Evolutionary conservation across 768 basidiomycete genomes (phyloP).

Genomic region (Lanmaoa pseudosensibilis): DNA sequence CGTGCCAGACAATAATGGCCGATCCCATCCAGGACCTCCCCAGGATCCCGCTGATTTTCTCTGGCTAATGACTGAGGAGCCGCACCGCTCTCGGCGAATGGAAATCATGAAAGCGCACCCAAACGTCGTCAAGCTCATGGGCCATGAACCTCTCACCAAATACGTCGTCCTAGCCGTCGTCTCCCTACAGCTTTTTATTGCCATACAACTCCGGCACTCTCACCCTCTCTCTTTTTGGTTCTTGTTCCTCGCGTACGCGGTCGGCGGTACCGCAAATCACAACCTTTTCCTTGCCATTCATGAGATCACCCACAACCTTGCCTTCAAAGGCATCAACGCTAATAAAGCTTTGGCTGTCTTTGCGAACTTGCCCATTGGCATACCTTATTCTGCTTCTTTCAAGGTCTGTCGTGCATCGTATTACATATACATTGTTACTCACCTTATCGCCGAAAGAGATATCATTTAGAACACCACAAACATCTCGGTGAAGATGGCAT

Average conservation of each 20-base stretch:
- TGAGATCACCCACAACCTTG: constrained; percentile 97
- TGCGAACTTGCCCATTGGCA: constrained; percentile 89
- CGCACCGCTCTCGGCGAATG: constrained; percentile 84
- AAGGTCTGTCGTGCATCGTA: constrained; percentile 53
- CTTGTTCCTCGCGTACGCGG: constrained; percentile 72
- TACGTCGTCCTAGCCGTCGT: constrained; percentile 86
- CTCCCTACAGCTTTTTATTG: constrained; percentile 64
- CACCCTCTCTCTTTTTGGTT: constrained; percentile 71
- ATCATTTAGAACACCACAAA: constrained; percentile 97
- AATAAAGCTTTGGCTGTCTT: constrained; percentile 90
- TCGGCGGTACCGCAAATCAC: constrained; percentile 96
- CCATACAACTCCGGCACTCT: constrained; percentile 65
- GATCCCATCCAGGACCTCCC: constrained; percentile 50
- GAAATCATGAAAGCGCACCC: constrained; percentile 95
- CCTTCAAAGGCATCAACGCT: constrained; percentile 75
- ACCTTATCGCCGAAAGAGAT: constrained; percentile 50
- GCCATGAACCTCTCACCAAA: constrained; percentile 88
- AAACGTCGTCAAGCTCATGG: constrained; percentile 96
- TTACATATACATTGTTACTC: not conserved
- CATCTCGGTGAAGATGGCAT: constrained; percentile 93
- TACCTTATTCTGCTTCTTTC: constrained; percentile 95
- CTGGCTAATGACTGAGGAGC: constrained; percentile 98
- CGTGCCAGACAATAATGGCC: constrained; percentile 40
- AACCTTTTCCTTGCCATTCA: constrained; percentile 98
- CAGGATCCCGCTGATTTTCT: constrained; percentile 86